Conservation (phyloP, 140 eudicot species). For the Anethum foeniculum region DNA sequence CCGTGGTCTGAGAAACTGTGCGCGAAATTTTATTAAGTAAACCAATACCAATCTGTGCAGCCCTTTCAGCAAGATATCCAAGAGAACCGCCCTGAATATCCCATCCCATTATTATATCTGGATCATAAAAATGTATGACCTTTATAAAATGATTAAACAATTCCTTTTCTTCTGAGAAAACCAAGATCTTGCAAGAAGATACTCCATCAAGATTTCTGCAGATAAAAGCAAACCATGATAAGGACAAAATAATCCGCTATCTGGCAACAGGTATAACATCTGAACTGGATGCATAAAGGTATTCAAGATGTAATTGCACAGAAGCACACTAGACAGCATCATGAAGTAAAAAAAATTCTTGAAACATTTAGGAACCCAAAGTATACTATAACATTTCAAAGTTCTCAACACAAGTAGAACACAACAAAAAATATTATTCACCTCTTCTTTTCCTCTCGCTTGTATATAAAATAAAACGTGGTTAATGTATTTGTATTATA, state of each 20-base stretch:
- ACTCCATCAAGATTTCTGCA: slow-evolving; percentile 64
- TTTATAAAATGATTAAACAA: slow-evolving; percentile 48
- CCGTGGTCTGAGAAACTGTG: slow-evolving; percentile 49
- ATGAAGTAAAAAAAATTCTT: neutral
- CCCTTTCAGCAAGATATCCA: slow-evolving; percentile 92
- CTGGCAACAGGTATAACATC: neutral
- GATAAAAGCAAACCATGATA: slow-evolving; percentile 17
- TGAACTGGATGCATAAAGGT: neutral
- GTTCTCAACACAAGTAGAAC: neutral
- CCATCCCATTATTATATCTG: slow-evolving; percentile 96
- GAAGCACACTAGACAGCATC: neutral
- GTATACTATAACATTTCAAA: neutral
- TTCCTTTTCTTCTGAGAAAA: slow-evolving; percentile 54
- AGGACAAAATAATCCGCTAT: neutral
- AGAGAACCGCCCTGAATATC: slow-evolving; percentile 92
- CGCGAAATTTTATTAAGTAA: slow-evolving; percentile 80
- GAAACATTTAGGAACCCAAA: neutral
- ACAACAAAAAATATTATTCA: neutral
- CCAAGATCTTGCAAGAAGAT: slow-evolving; percentile 43
- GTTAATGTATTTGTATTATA: neutral
- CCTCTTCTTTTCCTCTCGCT: neutral
- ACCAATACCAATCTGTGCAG: slow-evolving; percentile 74
- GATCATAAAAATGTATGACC: slow-evolving; percentile 51
- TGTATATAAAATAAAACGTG: neutral
- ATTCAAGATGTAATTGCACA: neutral